Evolutionary conservation across 2,329 filamentous ascomycete species (phyloP).

Genomic region (Colletotrichum orbiculare): DNA sequence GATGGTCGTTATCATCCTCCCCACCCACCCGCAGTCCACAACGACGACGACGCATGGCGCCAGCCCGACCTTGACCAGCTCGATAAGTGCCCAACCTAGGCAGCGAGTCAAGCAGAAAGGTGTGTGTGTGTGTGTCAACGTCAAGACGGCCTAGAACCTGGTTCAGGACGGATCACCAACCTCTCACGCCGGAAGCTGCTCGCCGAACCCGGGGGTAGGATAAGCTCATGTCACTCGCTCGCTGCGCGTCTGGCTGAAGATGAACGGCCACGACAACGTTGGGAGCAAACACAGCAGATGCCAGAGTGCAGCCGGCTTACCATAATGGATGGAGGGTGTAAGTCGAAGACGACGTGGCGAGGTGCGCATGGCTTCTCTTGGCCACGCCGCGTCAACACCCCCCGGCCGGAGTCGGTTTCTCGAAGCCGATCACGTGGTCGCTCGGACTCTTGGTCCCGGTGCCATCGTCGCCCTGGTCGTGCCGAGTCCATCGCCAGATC

Average conservation of each 20-base stretch:
- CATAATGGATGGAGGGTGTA: slow-evolving; percentile 21
- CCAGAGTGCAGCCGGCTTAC: not conserved
- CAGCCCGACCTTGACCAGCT: not conserved
- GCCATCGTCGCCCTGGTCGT: not conserved
- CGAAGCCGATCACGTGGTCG: slow-evolving; percentile 41
- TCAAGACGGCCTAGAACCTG: not conserved
- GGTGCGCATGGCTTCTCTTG: slow-evolving; percentile 7
- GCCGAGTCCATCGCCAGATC: slow-evolving; percentile 19
- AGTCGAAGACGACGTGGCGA: slow-evolving; percentile 20
- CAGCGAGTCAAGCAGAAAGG: not conserved
- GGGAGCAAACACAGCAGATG: not conserved
- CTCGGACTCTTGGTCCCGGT: slow-evolving; percentile 8
- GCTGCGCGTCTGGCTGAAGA: slow-evolving; percentile 8
- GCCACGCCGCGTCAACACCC: slow-evolving; percentile 21
- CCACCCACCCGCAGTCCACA: not conserved
- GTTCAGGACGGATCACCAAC: slow-evolving; percentile 6
- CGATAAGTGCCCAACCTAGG: slow-evolving; percentile 15
- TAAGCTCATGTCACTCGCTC: slow-evolving; percentile 1
- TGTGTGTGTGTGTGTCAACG: not conserved
- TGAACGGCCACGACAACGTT: not conserved
- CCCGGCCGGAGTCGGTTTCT: slow-evolving; percentile 31
- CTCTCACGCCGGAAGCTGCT: not conserved
- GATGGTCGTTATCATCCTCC: not conserved
- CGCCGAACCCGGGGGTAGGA: slow-evolving; percentile 12
- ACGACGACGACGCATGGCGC: not conserved